Evolutionary conservation across 2,329 filamentous ascomycete species (phyloP).

Genomic region (Sclerotinia borealis): DNA sequence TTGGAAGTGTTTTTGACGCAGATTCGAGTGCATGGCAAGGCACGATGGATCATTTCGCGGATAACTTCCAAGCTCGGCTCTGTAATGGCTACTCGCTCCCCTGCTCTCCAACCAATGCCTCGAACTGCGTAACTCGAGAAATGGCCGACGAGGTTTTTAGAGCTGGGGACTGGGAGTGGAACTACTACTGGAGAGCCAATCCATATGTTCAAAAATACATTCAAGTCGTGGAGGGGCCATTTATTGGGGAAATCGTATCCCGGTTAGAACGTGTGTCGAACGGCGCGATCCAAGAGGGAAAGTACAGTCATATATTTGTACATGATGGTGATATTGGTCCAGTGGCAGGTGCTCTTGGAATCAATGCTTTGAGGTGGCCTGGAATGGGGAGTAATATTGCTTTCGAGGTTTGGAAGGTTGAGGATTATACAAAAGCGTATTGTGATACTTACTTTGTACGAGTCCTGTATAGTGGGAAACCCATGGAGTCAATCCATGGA

Average conservation of each 20-base stretch:
- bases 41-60: conserved; percentile 37
- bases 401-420: conserved; percentile 35
- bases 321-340: conserved; percentile 37
- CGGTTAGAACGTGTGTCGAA: conserved; percentile 29
- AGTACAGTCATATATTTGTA: conserved; percentile 31
- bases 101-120: conserved; percentile 28
- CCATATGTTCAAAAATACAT: conserved; percentile 34
- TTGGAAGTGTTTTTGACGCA: conserved; percentile 33
- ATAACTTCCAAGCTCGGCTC: conserved; percentile 37
- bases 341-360: conserved; percentile 29
- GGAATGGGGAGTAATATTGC: conserved; percentile 37
- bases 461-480: conserved; percentile 30
- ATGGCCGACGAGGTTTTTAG: conserved; percentile 36
- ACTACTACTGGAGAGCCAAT: conserved; percentile 36
- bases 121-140: conserved; percentile 30
- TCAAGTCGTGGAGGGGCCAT: conserved; percentile 34
- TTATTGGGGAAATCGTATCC: conserved; percentile 35
- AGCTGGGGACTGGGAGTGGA: conserved; percentile 38
- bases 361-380: conserved; percentile 35
- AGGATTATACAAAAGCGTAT: neutral
- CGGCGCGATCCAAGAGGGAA: conserved; percentile 21
- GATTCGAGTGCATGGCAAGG: conserved; percentile 29
- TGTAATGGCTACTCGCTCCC: conserved; percentile 37
- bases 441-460: conserved; percentile 16
- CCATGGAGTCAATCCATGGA: conserved; percentile 23